Percentiles rank a stretch among this genome's conserved stretches.
phyloP scores from a whole-genome alignment of 2,329 filamentous ascomycete genomes.

The Fusarium sp. region DNA sequence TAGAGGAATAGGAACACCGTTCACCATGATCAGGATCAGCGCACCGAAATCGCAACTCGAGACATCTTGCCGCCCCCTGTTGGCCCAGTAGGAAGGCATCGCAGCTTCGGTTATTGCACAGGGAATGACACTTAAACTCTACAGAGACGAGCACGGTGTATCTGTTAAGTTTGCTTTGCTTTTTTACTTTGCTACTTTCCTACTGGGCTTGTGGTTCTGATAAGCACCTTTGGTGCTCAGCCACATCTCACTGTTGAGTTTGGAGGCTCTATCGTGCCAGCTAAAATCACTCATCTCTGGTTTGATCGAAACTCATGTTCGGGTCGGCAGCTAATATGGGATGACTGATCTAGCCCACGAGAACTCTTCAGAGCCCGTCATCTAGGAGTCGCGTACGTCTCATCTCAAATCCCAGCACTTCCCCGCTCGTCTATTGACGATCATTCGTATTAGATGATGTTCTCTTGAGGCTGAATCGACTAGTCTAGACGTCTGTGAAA shows the following conservation, averaged over 20 bases:
- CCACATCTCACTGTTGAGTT: too few relatives aligned
- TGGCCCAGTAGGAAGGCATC: too few relatives aligned
- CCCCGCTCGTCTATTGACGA: neutral
- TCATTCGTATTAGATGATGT: neutral
- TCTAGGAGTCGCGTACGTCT: neutral
- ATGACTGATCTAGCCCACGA: neutral
- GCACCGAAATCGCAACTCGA: too few relatives aligned
- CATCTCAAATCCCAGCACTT: neutral
- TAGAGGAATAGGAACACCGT: too few relatives aligned
- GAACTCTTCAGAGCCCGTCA: neutral
- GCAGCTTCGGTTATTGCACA: too few relatives aligned
- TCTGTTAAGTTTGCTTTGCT: too few relatives aligned
- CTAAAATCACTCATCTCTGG: neutral
- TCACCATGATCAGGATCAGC: too few relatives aligned
- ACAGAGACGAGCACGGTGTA: too few relatives aligned
- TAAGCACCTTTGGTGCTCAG: neutral
- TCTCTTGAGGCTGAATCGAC: neutral
- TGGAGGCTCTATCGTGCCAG: neutral
- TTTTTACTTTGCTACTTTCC: too few relatives aligned
- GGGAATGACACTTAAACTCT: too few relatives aligned
- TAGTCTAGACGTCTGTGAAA: neutral
- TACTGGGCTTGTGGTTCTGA: neutral
- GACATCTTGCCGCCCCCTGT: too few relatives aligned
- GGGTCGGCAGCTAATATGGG: neutral
- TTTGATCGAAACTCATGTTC: neutral